A percentile compares a stretch with the other conserved stretches of the same genome.
Evolutionary conservation across 768 basidiomycete species (phyloP).

Genomic region (Holtermannia corniformis): DNA sequence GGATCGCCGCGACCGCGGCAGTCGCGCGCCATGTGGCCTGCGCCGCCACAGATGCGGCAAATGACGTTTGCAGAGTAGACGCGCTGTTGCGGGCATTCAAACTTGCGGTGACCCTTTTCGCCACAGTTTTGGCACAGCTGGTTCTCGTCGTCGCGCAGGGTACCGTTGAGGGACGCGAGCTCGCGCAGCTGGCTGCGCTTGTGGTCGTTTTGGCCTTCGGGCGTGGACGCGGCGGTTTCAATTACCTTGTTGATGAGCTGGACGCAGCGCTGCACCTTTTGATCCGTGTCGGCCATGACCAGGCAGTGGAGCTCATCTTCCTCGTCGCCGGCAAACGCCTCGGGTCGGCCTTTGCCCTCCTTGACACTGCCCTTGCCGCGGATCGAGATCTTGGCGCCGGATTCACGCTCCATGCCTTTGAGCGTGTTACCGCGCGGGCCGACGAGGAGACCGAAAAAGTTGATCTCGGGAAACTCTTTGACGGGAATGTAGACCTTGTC

Average conservation of each 20-base stretch:
- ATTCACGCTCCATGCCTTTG: slow-evolving; percentile 99
- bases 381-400: slow-evolving; percentile 96
- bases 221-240: slow-evolving; percentile 96
- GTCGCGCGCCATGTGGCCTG: slow-evolving; percentile 98
- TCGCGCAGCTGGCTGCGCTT: slow-evolving; percentile 98
- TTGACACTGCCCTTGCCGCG: slow-evolving; percentile 97
- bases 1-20: slow-evolving; percentile 90
- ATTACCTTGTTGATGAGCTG: slow-evolving; percentile 95
- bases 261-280: slow-evolving; percentile 84
- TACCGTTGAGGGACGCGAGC: slow-evolving; percentile 93
- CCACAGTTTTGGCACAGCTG: slow-evolving; percentile 77
- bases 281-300: slow-evolving; percentile 82
- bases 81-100: slow-evolving; percentile 95
- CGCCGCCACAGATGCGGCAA: slow-evolving; percentile 95
- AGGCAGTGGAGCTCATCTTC: slow-evolving; percentile 99
- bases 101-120: slow-evolving; percentile 73
- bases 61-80: slow-evolving; percentile 99
- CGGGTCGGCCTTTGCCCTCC: slow-evolving; percentile 93
- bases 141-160: slow-evolving; percentile 97
- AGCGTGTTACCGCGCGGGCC: slow-evolving; percentile 97
- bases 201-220: slow-evolving; percentile 98
- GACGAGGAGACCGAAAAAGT: slow-evolving; percentile 96
- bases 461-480: slow-evolving; percentile 99
- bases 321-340: slow-evolving; percentile 89
- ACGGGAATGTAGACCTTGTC: slow-evolving; percentile 99